phyloP scores from a whole-genome alignment of 805 yeast genomes.

The Teunomyces panamensis region DNA sequence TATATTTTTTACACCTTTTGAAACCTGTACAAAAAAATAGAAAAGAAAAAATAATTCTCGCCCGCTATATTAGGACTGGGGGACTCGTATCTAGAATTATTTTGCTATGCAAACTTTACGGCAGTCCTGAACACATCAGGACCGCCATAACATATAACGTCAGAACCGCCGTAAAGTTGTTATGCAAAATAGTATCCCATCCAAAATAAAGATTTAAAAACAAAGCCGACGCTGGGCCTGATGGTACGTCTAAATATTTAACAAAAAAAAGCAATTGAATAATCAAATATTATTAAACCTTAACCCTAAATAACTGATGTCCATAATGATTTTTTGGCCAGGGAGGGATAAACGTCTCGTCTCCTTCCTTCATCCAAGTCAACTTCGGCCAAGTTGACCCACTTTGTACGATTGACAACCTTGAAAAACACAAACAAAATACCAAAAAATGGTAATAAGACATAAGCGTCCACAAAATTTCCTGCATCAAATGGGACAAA shows the following conservation, averaged over 20 bases:
- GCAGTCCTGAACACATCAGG: no score
- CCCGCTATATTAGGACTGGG: not conserved
- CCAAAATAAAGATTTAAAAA: not conserved
- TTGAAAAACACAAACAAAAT: slow-evolving; percentile 38
- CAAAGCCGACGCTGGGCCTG: not conserved
- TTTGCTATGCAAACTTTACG: not conserved
- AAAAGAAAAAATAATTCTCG: not conserved
- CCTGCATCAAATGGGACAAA: slow-evolving; percentile 54
- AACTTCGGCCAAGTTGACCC: slow-evolving; percentile 42
- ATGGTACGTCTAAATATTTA: not conserved
- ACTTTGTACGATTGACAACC: slow-evolving; percentile 37
- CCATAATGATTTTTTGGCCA: not conserved
- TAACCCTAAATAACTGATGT: not conserved
- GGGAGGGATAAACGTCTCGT: slow-evolving; percentile 21
- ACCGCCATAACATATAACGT: no score
- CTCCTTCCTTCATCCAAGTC: slow-evolving; percentile 54
- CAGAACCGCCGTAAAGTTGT: no score
- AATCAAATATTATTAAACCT: no score
- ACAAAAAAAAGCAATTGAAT: not conserved
- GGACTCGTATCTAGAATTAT: not conserved
- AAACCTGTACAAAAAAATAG: not conserved
- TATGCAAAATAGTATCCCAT: not conserved
- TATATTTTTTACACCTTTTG: not conserved
- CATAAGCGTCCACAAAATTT: slow-evolving; percentile 55
- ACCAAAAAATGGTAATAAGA: slow-evolving; percentile 57